A percentile compares a stretch with the other conserved stretches of the same genome.
Conservation (phyloP, 1,284 basidiomycete species). For the Bjerkandera adusta region DNA sequence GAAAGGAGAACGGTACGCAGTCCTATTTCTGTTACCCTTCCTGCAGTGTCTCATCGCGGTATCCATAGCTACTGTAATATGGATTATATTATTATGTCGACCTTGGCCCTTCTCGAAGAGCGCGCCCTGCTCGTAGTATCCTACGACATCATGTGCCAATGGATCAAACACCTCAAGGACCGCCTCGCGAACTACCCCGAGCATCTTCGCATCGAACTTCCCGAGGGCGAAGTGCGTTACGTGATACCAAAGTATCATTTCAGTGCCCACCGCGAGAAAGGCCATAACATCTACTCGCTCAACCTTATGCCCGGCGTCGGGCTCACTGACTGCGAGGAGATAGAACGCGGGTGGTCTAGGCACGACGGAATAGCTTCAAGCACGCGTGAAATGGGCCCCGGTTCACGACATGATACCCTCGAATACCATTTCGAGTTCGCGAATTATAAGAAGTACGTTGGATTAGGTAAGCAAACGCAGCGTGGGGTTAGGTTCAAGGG, state of each 20-base stretch:
- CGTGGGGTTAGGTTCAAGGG: neutral
- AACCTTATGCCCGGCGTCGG: constrained; percentile 17
- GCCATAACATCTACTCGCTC: constrained; percentile 16
- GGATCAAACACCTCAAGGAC: neutral
- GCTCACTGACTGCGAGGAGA: constrained; percentile 22
- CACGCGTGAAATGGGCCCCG: constrained; percentile 21
- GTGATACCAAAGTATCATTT: constrained; percentile 18
- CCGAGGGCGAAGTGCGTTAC: neutral
- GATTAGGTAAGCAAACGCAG: constrained; percentile 10
- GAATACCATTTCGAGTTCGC: constrained; percentile 15
- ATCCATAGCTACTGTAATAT: constrained; percentile 13
- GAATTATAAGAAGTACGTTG: constrained; percentile 12
- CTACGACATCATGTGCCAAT: constrained; percentile 10
- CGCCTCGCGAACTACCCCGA: neutral
- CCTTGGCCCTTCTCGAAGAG: constrained; percentile 1
- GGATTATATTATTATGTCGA: constrained; percentile 21
- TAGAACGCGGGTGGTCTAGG: constrained; percentile 23
- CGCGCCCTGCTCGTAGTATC: neutral
- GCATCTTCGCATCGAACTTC: constrained; percentile 7
- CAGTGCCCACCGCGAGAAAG: neutral
- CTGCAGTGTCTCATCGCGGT: neutral
- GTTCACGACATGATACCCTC: constrained; percentile 15
- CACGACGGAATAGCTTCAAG: constrained; percentile 14
- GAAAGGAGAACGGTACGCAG: constrained; percentile 24
- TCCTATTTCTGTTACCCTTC: neutral